phyloP scores from a whole-genome alignment of 352 stramenopile species.

The Pythium dissotocum region DNA sequence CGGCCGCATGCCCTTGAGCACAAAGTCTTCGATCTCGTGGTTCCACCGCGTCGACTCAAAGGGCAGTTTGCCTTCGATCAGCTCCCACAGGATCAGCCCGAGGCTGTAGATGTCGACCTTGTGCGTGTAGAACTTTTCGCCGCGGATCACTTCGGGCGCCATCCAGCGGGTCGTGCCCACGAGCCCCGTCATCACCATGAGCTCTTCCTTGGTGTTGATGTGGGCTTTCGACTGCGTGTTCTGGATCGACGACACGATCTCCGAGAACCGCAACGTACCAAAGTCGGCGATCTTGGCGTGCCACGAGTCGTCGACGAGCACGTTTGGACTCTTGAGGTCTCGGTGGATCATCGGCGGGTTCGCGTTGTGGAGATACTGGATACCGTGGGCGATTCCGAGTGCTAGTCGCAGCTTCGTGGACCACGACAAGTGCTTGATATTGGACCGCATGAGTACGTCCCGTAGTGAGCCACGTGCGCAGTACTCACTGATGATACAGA shows the following conservation, averaged over 20 bases:
- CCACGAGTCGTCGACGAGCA: constrained; percentile 89
- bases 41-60: constrained; percentile 86
- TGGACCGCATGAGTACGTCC: constrained; percentile 88
- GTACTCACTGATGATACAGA: constrained; percentile 96
- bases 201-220: constrained; percentile 15
- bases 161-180: constrained; percentile 90
- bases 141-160: constrained; percentile 88
- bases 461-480: constrained; percentile 93
- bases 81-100: constrained; percentile 85
- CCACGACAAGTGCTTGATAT: constrained; percentile 76
- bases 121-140: constrained; percentile 83
- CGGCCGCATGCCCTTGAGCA: constrained; percentile 68
- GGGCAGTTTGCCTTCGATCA: constrained; percentile 82
- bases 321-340: constrained; percentile 90
- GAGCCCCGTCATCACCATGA: constrained; percentile 82
- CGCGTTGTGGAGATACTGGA: constrained; percentile 91
- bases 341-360: constrained; percentile 90
- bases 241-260: constrained; percentile 80
- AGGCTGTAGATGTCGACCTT: constrained; percentile 91
- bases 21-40: constrained; percentile 83
- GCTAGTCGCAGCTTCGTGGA: constrained; percentile 78
- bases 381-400: constrained; percentile 78
- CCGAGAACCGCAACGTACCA: constrained; percentile 81
- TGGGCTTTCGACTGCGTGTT: constrained; percentile 32
- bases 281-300: constrained; percentile 92